phyloP scores from a whole-genome alignment of 768 basidiomycete genomes.

The Boletus tomentosulus region DNA sequence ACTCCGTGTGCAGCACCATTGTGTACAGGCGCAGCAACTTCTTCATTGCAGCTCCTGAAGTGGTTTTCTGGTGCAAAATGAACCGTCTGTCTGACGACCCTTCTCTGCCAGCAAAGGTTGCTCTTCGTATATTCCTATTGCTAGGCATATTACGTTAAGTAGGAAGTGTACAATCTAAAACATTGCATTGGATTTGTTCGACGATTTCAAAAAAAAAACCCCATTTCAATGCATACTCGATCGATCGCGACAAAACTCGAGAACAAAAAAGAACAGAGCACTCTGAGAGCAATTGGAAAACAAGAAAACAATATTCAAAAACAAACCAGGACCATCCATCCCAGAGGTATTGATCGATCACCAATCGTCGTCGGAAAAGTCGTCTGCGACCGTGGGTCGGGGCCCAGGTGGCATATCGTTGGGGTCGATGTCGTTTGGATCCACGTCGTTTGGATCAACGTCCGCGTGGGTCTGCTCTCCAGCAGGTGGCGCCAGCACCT shows the following conservation, averaged over 20 bases:
- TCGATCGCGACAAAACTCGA: background rate
- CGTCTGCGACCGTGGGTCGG: constrained; percentile 10
- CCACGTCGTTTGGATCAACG: constrained; percentile 10
- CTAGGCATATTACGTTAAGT: background rate
- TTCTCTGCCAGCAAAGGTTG: background rate
- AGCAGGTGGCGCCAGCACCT: constrained; percentile 11
- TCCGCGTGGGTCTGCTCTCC: background rate
- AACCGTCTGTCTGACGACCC: constrained; percentile 4
- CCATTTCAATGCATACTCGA: background rate
- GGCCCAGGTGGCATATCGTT: constrained; percentile 8
- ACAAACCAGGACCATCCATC: no score
- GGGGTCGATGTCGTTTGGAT: constrained; percentile 16
- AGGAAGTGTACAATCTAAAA: background rate
- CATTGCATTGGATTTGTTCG: background rate
- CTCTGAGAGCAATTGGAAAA: background rate
- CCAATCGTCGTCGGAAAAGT: constrained; percentile 31
- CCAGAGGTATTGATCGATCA: background rate
- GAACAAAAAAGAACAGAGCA: no score
- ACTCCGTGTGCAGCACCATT: constrained; percentile 17
- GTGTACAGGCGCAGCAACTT: constrained; percentile 32
- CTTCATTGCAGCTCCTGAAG: constrained; percentile 31
- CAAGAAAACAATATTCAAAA: background rate
- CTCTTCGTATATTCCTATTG: background rate
- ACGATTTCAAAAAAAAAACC: background rate
- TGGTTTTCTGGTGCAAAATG: constrained; percentile 28